Conservation (phyloP, 768 basidiomycete genomes). For the Tulasnella sp. region DNA sequence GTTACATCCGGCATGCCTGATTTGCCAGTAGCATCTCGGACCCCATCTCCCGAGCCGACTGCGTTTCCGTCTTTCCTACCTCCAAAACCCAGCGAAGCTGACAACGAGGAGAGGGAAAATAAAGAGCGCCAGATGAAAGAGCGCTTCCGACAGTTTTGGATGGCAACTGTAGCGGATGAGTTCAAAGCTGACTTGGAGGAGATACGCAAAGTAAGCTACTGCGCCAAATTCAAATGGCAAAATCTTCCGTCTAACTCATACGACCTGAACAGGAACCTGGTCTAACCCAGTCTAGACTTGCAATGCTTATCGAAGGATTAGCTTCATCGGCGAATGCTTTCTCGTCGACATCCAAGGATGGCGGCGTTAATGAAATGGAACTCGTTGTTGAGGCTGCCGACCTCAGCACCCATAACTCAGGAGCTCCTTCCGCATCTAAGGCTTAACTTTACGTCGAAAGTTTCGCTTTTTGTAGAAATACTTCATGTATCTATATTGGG, state of each 20-base stretch:
- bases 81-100: constrained; percentile 23
- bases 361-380: constrained; percentile 58
- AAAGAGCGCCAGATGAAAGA: constrained; percentile 52
- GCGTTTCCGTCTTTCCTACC: constrained; percentile 50
- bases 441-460: neutral
- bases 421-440: neutral
- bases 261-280: constrained; percentile 47
- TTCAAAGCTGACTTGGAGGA: constrained; percentile 79
- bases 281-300: constrained; percentile 57
- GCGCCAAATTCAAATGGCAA: constrained; percentile 25
- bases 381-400: constrained; percentile 44
- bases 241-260: constrained; percentile 19
- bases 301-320: constrained; percentile 72
- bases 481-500: neutral
- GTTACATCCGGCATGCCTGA: neutral
- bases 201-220: constrained; percentile 56
- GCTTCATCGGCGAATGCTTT: constrained; percentile 73
- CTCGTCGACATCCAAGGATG: constrained; percentile 25
- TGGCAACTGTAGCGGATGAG: constrained; percentile 70
- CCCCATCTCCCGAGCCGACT: constrained; percentile 31
- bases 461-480: neutral
- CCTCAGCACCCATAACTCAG: neutral
- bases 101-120: constrained; percentile 30
- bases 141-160: constrained; percentile 78
- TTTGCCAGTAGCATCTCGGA: constrained; percentile 12